Evolutionary conservation across 2,329 filamentous ascomycete genomes (phyloP), one percentile per base, ranked within the genome.

Genomic region (Emydomyces testavorans): DNA sequence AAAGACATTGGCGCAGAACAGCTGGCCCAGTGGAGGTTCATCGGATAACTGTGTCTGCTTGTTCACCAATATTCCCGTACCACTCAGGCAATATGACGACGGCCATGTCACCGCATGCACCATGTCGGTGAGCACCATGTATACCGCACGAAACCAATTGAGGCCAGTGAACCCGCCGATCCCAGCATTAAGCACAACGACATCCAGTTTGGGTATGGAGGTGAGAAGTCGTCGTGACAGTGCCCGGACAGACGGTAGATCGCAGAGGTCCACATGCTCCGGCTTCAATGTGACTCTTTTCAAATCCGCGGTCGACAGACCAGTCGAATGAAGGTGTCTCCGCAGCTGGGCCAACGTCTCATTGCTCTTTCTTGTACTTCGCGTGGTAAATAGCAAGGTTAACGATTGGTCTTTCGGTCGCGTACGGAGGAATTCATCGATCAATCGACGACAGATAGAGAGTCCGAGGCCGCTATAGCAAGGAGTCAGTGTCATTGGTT

Each of bases 1-100:
- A 61, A 98, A 96, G 24, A 94, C 76, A 61, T 96, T 96, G 42
- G 90, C 83, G 62, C 82, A 83, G 63, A 96, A 98, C 15, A 94
- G 79, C 55, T 86, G 75, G 2, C 87, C 89, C 0, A 98, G 69
- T 4, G 71, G 68, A 0, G 82, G 80, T 50, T 80, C 76, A 13
- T 67, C 57, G 2, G 53, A 49, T 6, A 46, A 46, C 7, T 64
- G 60, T 11, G 75, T 68, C 60, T 88, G 74, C 6, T 68, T 65
- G 51, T 70, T 68, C n/a, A 77, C 70, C 0, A 75, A 50, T 50
- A 71, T 67, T 20, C 81, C 81, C 2, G 72, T 60, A 11, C 72
- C 64, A 3, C 81, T 75, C 13, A 80, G 65, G 69, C 94, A 94
- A 71, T 76, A 95, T 4, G 52, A 21, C 1, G 69, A 71, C 0